Conservation (phyloP, 768 basidiomycete species). For the Erythrobasidium yunnanense region DNA sequence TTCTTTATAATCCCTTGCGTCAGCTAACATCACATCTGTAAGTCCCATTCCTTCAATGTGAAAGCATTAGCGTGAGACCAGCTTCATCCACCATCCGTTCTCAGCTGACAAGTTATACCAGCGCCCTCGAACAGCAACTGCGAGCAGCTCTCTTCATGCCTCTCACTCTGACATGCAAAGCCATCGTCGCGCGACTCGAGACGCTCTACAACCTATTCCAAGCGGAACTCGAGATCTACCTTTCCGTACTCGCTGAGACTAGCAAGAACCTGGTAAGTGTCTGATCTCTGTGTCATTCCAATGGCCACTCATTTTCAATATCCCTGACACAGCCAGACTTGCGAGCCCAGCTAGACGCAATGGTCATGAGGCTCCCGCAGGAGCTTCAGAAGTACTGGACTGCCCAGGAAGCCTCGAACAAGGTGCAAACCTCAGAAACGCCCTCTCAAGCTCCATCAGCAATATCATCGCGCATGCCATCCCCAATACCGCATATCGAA, state of each 20-base stretch:
- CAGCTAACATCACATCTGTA: no score
- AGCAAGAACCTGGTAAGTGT: neutral
- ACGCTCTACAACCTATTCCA: neutral
- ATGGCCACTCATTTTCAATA: neutral
- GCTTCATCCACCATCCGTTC: neutral
- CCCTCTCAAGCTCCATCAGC: neutral
- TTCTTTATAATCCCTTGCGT: no score
- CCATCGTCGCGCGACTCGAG: neutral
- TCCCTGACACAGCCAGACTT: neutral
- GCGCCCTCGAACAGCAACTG: slow-evolving; percentile 12
- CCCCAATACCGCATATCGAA: neutral
- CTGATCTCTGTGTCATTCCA: neutral
- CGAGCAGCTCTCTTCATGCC: slow-evolving; percentile 25
- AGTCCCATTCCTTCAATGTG: no score
- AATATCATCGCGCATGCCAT: neutral
- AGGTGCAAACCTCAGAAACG: neutral
- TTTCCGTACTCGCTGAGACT: neutral
- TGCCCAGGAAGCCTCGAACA: neutral
- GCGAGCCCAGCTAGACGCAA: neutral
- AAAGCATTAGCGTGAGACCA: slow-evolving; percentile 3
- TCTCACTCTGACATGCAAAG: slow-evolving; percentile 10
- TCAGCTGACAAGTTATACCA: neutral
- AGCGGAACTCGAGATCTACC: neutral
- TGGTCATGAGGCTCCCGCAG: neutral
- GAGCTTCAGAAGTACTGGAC: neutral